A percentile compares a stretch with the other conserved stretches of the same genome.
phyloP scores from a whole-genome alignment of 176 grass and related monocot genomes.

The Canna indica region DNA sequence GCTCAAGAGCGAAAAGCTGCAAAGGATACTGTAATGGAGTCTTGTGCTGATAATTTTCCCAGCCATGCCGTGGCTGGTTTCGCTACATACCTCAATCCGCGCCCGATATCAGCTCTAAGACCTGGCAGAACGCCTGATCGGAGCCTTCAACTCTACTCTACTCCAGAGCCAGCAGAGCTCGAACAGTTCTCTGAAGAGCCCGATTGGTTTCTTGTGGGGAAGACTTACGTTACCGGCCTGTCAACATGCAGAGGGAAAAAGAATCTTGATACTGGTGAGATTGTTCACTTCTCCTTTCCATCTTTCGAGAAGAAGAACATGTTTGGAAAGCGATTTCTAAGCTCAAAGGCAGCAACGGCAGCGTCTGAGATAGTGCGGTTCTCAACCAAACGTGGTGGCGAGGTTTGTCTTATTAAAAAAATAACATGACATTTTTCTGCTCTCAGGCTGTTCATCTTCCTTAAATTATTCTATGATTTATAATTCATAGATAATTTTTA shows the following conservation, averaged over 20 bases:
- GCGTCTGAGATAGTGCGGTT: conserved; percentile 68
- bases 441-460: too few relatives aligned
- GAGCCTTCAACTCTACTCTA: conserved; percentile 33
- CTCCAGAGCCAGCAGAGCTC: conserved; percentile 45
- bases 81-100: conserved; percentile 54
- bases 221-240: conserved; percentile 49
- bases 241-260: conserved; percentile 64
- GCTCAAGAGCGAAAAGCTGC: background rate
- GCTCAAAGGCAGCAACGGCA: conserved; percentile 32
- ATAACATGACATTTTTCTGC: too few relatives aligned
- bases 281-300: conserved; percentile 78
- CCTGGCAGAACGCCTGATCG: conserved; percentile 16
- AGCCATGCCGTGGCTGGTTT: conserved; percentile 36
- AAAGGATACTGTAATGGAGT: background rate
- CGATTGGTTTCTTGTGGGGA: conserved; percentile 69
- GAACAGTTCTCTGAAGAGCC: conserved; percentile 56
- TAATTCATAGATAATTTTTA: background rate
- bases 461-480: background rate
- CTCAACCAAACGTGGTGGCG: conserved; percentile 72
- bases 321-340: conserved; percentile 27
- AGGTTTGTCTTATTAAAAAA: conserved; percentile 52
- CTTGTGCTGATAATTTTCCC: background rate
- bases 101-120: conserved; percentile 51
- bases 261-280: conserved; percentile 46
- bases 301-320: conserved; percentile 16